phyloP scores from a whole-genome alignment of 805 yeast genomes.

The Candida krabiensis region DNA sequence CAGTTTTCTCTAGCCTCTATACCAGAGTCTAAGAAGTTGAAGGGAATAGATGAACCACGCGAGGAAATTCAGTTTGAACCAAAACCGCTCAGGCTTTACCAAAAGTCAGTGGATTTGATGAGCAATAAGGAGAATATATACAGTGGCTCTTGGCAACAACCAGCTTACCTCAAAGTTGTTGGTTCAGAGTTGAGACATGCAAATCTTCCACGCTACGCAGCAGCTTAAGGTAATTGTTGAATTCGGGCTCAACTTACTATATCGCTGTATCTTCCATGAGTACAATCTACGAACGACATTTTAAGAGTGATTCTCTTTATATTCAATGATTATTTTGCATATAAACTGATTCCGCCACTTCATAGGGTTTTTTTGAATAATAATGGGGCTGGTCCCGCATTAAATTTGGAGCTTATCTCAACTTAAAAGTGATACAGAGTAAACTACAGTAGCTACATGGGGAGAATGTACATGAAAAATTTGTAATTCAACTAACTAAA shows the following conservation, averaged over 20 bases:
- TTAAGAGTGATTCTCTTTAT: background rate
- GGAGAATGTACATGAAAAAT: background rate
- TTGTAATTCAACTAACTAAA: background rate
- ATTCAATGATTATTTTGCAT: no score
- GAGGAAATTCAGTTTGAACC: slow-evolving; percentile 16
- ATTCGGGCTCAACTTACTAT: no score
- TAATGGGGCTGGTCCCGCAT: background rate
- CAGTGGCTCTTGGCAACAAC: slow-evolving; percentile 9
- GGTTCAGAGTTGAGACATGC: slow-evolving; percentile 7
- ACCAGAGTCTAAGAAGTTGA: slow-evolving; percentile 4
- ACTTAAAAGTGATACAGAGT: background rate
- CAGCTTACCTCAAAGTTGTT: slow-evolving; percentile 5
- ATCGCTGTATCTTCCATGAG: no score
- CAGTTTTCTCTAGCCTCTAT: slow-evolving; percentile 7
- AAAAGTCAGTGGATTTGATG: slow-evolving; percentile 9
- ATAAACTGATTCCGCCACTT: background rate
- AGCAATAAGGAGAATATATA: slow-evolving; percentile 14
- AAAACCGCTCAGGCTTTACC: slow-evolving; percentile 18
- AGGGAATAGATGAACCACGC: slow-evolving; percentile 4
- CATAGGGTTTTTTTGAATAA: background rate
- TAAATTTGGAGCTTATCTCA: no score
- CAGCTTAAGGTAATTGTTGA: slow-evolving; percentile 1
- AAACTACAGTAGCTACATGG: background rate
- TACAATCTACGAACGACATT: slow-evolving; percentile 1
- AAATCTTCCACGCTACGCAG: slow-evolving; percentile 1